Evolutionary conservation across 495 filamentous ascomycete genomes (phyloP), one percentile per base, ranked within the genome.

Genomic region (Aspergillus steynii): DNA sequence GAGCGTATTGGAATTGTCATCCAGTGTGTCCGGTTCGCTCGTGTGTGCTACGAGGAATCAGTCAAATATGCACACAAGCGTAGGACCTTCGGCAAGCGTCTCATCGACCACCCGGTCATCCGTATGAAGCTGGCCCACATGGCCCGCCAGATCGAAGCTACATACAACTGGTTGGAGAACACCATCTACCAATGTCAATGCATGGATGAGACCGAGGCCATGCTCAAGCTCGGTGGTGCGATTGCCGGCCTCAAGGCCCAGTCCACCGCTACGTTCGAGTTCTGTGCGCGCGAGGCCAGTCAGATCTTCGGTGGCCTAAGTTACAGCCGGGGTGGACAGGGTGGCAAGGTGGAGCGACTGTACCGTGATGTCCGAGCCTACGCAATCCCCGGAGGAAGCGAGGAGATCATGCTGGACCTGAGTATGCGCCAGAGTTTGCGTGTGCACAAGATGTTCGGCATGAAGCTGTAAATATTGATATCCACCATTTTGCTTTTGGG

Each of bases 381-480:
- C 74, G 94, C 95, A 53, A 99, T 99, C 65, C 95, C 95, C 4
- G 95, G 95, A 73, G 95, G 95, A 37, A 90, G 86, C 71, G 95
- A 99, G 79, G 95, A 99, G 84, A 99, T 99, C 61, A 99, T 99
- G 95, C 78, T 97, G 64, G 95, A 99, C 80, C 76, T 99, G 67
- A 96, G 91, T 75, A 97, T 99, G 74, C 83, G 95, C 62, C 95
- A 99, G 81, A 89, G 89, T 67, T 71, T 97, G 82, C 86, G 85
- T 74, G 95, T 99, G 37, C 90, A 93, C 62, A 87, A 96, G 82
- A 88, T 87, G 67, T 78, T 97, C 73, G 95, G 95, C 3, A 97
- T 99, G 93, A 99, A 97, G 83, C 72, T 99, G 68, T 99, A 88
- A 76, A 53, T 42, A 14, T 34, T 42, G 28, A 20, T 6, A 28